Base-by-base conservation (phyloP, 2,329 filamentous ascomycete genomes). In the Cordyceps farinosa region DNA sequence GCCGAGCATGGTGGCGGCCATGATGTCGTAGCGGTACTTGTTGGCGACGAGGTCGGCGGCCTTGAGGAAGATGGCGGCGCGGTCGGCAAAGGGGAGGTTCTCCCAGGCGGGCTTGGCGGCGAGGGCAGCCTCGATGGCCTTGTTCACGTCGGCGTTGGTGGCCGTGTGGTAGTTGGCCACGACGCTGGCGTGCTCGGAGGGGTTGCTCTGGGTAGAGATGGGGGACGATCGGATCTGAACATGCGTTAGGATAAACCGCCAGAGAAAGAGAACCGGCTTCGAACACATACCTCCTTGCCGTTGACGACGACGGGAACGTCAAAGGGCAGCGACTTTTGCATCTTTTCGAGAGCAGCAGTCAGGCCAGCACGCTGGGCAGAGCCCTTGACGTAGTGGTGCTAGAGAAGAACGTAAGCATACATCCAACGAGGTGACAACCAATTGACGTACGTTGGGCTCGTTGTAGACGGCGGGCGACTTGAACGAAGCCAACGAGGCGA, bases 1-100 rank as follows among this genome's bases (percentile, higher is more conserved):
- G 65, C 94, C 95, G 38, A 97, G 82, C 87, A 98, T 97, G 15
- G 95, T 97, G 51, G 92, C 87, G 8, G 95, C 94, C 90, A 98
- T 96, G 70, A 99, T 86, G 63, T 97, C 92, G 78, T 97, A 97
- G 73, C 95, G 87, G 79, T 99, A 98, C 80, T 98, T 98, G 67
- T 86, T 90, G 61, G 90, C 82, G 69, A 99, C 87, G 66, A 99
- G 82, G 74, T 98, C 93, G 40, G 94, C 94, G 3, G 95, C 94
- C 83, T 97, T 97, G 72, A 98, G 85, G 81, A 98, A 98, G 73
- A 99, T 84, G 63, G 93, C 90, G 13, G 94, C 94, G 61, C 94
- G 87, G 78, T 98, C 94, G 54, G 90, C 87, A 73, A 98, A 98
- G 15, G 94, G 91, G 22, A 96, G 82, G 5, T 84, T 82, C 72